phyloP scores from a whole-genome alignment of 805 yeast species.

The Yamadazyma nakazawae region DNA sequence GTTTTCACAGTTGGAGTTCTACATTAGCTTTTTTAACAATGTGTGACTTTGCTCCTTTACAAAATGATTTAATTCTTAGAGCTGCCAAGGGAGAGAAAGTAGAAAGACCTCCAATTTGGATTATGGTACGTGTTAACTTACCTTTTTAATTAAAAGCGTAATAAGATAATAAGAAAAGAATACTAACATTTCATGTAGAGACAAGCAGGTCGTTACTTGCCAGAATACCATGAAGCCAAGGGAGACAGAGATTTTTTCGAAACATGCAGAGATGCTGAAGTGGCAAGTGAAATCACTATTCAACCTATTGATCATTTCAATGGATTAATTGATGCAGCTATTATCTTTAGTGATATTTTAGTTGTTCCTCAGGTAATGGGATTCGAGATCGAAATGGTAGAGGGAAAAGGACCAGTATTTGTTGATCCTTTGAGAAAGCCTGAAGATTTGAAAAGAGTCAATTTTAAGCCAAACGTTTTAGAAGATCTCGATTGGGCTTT shows the following conservation, averaged over 20 bases:
- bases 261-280: conserved; percentile 91
- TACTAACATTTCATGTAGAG: conserved; percentile 39
- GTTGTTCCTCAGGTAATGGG: conserved; percentile 99
- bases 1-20: neutral
- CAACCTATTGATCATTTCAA: conserved; percentile 91
- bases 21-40: conserved; percentile 12
- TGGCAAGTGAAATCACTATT: conserved; percentile 89
- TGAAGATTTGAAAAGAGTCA: conserved; percentile 58
- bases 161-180: neutral
- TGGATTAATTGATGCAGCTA: conserved; percentile 93
- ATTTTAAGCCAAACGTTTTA: conserved; percentile 64
- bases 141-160: too few species aligned
- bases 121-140: conserved; percentile 54
- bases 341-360: conserved; percentile 90
- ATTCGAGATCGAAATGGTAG: conserved; percentile 88
- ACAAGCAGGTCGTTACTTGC: conserved; percentile 93
- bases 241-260: conserved; percentile 86
- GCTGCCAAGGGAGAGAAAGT: conserved; percentile 90
- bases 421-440: conserved; percentile 81
- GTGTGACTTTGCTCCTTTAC: conserved; percentile 64
- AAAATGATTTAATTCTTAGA: conserved; percentile 86
- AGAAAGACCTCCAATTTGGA: conserved; percentile 97
- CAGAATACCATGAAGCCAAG: conserved; percentile 89
- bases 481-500: conserved; percentile 91
- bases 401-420: conserved; percentile 92